A percentile compares a stretch with the other conserved stretches of the same genome.
Evolutionary conservation across 306 rosid species (phyloP).

Genomic region (Castanea mollissima): DNA sequence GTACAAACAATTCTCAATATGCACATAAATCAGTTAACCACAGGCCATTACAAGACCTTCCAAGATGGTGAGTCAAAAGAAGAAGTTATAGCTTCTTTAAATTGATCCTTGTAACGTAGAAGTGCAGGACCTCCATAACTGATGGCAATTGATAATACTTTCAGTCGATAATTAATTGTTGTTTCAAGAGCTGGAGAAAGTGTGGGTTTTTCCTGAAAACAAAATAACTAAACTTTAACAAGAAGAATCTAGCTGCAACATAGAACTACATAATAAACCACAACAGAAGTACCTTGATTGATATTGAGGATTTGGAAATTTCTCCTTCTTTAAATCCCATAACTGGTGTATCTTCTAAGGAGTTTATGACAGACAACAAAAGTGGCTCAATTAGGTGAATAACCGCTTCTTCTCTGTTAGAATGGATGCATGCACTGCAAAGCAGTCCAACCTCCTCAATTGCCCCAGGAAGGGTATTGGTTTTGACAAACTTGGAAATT

Average conservation of each 20-base stretch:
- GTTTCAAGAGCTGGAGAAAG: conserved; percentile 99
- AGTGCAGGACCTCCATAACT: conserved; percentile 89
- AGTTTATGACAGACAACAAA: conserved; percentile 67
- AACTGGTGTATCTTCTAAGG: conserved; percentile 68
- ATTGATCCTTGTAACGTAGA: conserved; percentile 69
- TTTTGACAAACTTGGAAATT: conserved; percentile 88
- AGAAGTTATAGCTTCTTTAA: conserved; percentile 68
- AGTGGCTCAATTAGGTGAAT: conserved; percentile 81
- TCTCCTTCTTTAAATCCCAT: conserved; percentile 83
- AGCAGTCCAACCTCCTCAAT: conserved; percentile 96
- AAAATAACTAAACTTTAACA: conserved; percentile 21
- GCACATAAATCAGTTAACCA: conserved; percentile 23
- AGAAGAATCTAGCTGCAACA: conserved; percentile 28
- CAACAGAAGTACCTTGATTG: conserved; percentile 58
- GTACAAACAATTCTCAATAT: conserved; percentile 6
- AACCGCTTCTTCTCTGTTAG: conserved; percentile 87
- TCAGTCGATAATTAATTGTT: conserved; percentile 84
- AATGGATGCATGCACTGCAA: conserved; percentile 90
- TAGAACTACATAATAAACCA: conserved; percentile 21
- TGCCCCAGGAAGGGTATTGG: conserved; percentile 98
- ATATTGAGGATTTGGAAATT: conserved; percentile 38
- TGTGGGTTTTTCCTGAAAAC: conserved; percentile 68
- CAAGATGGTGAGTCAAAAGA: conserved; percentile 96
- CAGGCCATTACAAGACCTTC: conserved; percentile 61
- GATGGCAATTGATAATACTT: conserved; percentile 80